phyloP scores from a whole-genome alignment of 257 asterid species.

The Solanum pinnatisectum region DNA sequence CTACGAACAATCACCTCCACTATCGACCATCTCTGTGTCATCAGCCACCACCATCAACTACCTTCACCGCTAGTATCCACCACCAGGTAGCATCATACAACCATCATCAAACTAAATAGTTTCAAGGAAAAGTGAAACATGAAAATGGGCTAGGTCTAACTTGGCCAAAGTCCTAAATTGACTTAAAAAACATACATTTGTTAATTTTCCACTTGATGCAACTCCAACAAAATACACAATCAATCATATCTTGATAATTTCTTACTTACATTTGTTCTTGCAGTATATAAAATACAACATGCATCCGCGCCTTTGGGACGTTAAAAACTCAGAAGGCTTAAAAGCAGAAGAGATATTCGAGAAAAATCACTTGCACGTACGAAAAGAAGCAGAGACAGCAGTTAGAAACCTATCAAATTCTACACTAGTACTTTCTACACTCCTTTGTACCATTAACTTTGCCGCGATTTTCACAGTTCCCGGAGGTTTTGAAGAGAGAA shows the following conservation, averaged over 20 bases:
- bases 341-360: neutral
- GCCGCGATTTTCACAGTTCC: constrained; percentile 10
- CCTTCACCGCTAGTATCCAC: neutral
- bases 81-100: neutral
- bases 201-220: neutral
- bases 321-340: neutral
- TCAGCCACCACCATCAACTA: neutral
- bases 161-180: neutral
- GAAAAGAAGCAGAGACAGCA: constrained; percentile 2
- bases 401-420: neutral
- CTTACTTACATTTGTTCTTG: neutral
- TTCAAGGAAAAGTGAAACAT: neutral
- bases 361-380: neutral
- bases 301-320: neutral
- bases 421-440: neutral
- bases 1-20: neutral
- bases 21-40: neutral
- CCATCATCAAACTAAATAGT: neutral
- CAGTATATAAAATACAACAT: neutral
- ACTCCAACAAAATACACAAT: neutral
- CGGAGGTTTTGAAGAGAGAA: constrained; percentile 3
- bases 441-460: constrained; percentile 3
- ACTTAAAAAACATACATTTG: neutral
- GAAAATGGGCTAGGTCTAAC: neutral
- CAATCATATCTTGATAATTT: neutral